Evolutionary conservation across 2,329 filamentous ascomycete species (phyloP), one percentile per base, ranked within the genome.

Genomic region (Calonectria pauciramosa): DNA sequence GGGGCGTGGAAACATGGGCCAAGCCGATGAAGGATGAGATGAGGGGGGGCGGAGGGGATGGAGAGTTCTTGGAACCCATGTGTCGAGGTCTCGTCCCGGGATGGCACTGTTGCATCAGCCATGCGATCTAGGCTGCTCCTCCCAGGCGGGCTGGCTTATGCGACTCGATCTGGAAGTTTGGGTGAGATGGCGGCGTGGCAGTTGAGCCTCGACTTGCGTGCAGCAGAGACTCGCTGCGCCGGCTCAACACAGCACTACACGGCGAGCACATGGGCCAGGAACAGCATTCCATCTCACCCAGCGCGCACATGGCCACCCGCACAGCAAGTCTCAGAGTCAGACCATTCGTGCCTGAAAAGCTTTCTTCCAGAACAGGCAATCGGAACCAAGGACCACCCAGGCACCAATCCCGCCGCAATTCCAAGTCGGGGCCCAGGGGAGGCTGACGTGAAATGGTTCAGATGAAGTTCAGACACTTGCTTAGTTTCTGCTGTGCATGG

Each of bases 101-200:
- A 83, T 82, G 81, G 72, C 76, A 83, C 79, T 76, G 82, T 84
- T 75, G 73, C 81, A 83, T 78, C 75, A 73, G 66, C 70, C 68
- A 76, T 73, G 73, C 73, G 74, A 80, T 77, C 77, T 79, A 71
- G 68, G 63, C 63, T 74, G 34, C 28, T 68, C 23, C 16, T 66
- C 60, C 66, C 76, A 41, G 34, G 56, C 75, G 74, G 72, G 64
- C 71, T 69, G 54, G 56, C 66, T 63, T 71, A 54, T 68, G 64
- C 56, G 69, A 52, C 63, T 67, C 72, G 72, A 71, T 74, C 41
- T 51, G 60, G 68, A 59, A 44, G 68, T 34, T 36, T 36, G 44
- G 66, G 56, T n/a, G 41, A 60, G 41, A 66, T 69, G 52, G 49
- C 38, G 30, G 66, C 65, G 32, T 56, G 47, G 65, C 34, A 52